Evolutionary conservation across 805 yeast genomes (phyloP), one percentile per base, ranked within the genome.

Genomic region (Sugiyamaella mastotermitis): DNA sequence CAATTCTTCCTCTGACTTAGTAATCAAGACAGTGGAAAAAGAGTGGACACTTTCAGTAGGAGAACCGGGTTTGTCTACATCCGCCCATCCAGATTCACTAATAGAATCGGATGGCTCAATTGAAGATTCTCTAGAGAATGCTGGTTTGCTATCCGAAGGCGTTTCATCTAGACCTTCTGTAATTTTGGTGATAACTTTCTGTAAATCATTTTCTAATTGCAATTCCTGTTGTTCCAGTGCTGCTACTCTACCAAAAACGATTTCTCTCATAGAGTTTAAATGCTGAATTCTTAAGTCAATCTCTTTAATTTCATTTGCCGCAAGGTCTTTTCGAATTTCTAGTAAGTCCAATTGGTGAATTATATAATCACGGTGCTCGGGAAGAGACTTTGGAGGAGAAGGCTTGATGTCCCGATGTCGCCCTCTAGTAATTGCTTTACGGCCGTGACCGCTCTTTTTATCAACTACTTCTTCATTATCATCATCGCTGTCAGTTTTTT

Each of bases 261-360:
- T 49, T 38, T 69, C 66, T 34, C 88, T 64, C 61, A 69, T 62
- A 14, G 58, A 46, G 40, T 74, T 72, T 30, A 81, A 52, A 47
- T 66, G 68, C 31, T 68, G 65, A 27, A 82, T 71, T 47, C 76
- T 71, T 25, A 52, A 53, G 53, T 82, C 90, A 24, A 82, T 64
- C 38, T 78, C 88, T 35, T 65, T 60, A 22, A 82, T 76, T 51
- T 82, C 88, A 48, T 66, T 66, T 1, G 83, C 69, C 0, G 84
- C 76, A 27, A 80, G 56, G 15, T 78, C 76, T 54, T 82, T 80
- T 36, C 82, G 71, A 18, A 82, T 68, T 45, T 77, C 80, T 41
- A 78, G 55, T 13, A 74, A 56, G 41, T 76, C 80, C 46, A 80
- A 57, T 36, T 64, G 67, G 41, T 68, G 66, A 25, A 61, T 62